Conservation (phyloP, 1,284 basidiomycete species). For the Mycena sp. region DNA sequence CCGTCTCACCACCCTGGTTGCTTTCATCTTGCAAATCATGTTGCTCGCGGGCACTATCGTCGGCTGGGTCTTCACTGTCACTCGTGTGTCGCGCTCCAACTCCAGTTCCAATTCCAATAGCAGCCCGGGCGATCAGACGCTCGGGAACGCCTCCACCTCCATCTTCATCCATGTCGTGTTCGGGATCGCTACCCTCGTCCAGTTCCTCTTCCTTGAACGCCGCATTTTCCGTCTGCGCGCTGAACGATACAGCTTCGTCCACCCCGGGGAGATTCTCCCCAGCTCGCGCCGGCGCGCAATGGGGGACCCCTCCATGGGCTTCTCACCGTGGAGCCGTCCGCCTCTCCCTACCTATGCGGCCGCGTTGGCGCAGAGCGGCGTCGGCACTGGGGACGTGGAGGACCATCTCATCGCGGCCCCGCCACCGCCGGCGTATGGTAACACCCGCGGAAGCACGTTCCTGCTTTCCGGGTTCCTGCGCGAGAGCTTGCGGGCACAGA, state of each 20-base stretch:
- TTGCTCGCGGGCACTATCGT: constrained; percentile 59
- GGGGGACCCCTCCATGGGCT: constrained; percentile 50
- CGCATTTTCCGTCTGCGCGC: constrained; percentile 68
- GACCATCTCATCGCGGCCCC: constrained; percentile 70
- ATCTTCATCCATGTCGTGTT: constrained; percentile 72
- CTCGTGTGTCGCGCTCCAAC: constrained; percentile 30
- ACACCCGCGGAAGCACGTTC: constrained; percentile 73
- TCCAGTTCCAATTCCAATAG: neutral
- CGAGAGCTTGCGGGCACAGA: constrained; percentile 56
- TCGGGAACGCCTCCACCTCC: constrained; percentile 40
- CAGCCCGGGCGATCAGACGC: constrained; percentile 3
- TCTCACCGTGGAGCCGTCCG: constrained; percentile 76
- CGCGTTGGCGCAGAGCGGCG: constrained; percentile 71
- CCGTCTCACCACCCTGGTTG: constrained; percentile 54
- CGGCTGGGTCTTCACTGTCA: constrained; percentile 62
- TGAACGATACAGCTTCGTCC: constrained; percentile 65
- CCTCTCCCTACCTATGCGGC: constrained; percentile 77
- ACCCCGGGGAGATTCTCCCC: constrained; percentile 67
- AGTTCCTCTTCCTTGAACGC: constrained; percentile 72
- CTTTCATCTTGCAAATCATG: constrained; percentile 53
- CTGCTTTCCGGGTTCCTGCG: constrained; percentile 64
- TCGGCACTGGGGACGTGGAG: constrained; percentile 79
- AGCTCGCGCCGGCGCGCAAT: constrained; percentile 43
- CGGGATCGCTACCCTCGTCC: constrained; percentile 54
- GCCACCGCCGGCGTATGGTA: constrained; percentile 77